phyloP scores from a whole-genome alignment of 352 stramenopile genomes.

The Halophytophthora polymorphica region DNA sequence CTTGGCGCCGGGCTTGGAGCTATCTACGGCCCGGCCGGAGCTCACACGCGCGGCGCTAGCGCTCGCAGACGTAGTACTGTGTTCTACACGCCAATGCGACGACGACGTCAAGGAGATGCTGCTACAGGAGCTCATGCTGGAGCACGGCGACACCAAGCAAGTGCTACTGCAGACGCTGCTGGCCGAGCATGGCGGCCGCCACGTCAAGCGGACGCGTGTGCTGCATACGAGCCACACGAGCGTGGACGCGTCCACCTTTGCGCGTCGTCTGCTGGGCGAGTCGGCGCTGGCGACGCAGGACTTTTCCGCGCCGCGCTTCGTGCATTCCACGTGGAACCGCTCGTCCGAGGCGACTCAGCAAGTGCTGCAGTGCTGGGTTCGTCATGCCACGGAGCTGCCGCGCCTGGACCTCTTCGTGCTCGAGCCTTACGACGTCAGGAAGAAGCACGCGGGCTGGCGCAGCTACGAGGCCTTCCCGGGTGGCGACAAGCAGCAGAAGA shows the following conservation, averaged over 20 bases:
- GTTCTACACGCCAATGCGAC: constrained; percentile 18
- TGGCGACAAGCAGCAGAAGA: constrained; percentile 12
- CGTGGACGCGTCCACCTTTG: constrained; percentile 20
- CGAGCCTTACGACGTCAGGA: constrained; percentile 4
- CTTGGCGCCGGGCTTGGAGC: constrained; percentile 19
- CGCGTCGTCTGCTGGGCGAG: constrained; percentile 6
- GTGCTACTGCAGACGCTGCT: constrained; percentile 1
- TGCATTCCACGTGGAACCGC: constrained; percentile 40
- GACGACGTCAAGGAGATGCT: constrained; percentile 16
- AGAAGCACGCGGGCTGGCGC: constrained; percentile 13
- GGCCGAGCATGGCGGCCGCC: background rate
- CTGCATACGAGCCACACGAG: constrained; percentile 42
- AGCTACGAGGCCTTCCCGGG: constrained; percentile 17
- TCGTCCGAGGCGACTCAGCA: constrained; percentile 34
- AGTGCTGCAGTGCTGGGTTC: constrained; percentile 41
- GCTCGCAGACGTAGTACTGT: constrained; percentile 19
- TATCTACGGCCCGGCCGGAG: background rate
- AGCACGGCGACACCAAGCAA: background rate
- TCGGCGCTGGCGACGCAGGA: constrained; percentile 16
- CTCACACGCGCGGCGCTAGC: constrained; percentile 10
- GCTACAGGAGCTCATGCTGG: background rate
- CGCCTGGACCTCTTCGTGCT: constrained; percentile 27
- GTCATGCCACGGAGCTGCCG: constrained; percentile 41
- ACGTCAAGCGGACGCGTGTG: constrained; percentile 13
- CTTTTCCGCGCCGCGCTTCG: constrained; percentile 28